phyloP scores from a whole-genome alignment of 2,329 filamentous ascomycete species.

The Neophaeococcomyces mojaviensis region DNA sequence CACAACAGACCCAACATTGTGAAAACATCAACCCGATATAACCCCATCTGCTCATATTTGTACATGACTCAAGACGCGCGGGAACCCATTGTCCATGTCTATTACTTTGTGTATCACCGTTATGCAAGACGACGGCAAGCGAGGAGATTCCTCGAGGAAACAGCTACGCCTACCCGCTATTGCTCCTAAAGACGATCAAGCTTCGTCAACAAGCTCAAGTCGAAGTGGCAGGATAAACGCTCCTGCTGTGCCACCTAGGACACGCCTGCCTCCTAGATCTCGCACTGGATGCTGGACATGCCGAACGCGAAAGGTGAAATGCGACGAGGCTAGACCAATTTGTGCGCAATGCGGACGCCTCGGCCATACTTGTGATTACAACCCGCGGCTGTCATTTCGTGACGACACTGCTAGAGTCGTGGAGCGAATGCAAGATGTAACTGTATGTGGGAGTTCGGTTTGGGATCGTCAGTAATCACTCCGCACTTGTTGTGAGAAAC shows the following conservation, averaged over 20 bases:
- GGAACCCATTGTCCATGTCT: background rate
- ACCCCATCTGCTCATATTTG: background rate
- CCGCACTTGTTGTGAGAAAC: background rate
- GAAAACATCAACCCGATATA: too few species aligned
- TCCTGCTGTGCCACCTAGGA: slow-evolving; percentile 31
- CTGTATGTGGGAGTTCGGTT: slow-evolving; percentile 43
- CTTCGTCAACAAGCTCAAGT: slow-evolving; percentile 27
- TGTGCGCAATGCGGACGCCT: slow-evolving; percentile 52
- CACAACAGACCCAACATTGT: background rate
- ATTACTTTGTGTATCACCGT: slow-evolving; percentile 17
- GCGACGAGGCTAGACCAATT: slow-evolving; percentile 47
- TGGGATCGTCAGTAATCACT: slow-evolving; percentile 48
- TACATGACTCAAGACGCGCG: background rate
- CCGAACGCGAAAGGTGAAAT: slow-evolving; percentile 40
- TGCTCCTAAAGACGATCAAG: slow-evolving; percentile 36
- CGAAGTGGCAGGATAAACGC: slow-evolving; percentile 26
- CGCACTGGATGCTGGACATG: slow-evolving; percentile 44
- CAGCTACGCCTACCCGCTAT: slow-evolving; percentile 36
- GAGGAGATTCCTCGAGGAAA: slow-evolving; percentile 31
- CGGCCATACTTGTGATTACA: slow-evolving; percentile 52
- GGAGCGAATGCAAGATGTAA: slow-evolving; percentile 46
- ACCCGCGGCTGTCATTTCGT: slow-evolving; percentile 47
- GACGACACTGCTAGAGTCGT: slow-evolving; percentile 47
- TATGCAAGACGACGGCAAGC: slow-evolving; percentile 29
- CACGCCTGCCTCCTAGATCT: slow-evolving; percentile 46